phyloP scores from a whole-genome alignment of 768 basidiomycete genomes.

The Boletellus emodensis region DNA sequence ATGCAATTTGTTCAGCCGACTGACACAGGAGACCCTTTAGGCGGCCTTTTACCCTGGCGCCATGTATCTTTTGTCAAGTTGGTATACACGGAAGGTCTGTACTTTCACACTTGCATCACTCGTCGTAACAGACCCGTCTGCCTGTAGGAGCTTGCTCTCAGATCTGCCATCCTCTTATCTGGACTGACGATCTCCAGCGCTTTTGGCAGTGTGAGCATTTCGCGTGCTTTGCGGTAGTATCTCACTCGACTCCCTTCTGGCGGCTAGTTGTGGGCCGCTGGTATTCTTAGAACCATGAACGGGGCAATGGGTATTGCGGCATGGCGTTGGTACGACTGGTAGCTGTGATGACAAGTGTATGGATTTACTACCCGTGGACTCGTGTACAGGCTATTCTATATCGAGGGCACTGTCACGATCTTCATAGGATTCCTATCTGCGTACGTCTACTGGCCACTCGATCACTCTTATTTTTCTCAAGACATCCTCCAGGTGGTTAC shows the following conservation, averaged over 20 bases:
- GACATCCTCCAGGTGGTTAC: constrained; percentile 40
- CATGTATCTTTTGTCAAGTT: constrained; percentile 33
- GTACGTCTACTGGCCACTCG: constrained; percentile 26
- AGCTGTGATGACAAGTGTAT: background rate
- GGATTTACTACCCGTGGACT: background rate
- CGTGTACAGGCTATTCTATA: constrained; percentile 61
- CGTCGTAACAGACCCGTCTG: background rate
- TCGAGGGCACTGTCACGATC: constrained; percentile 66
- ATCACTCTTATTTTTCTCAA: background rate
- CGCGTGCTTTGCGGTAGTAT: background rate
- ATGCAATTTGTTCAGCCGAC: background rate
- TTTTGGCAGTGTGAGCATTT: constrained; percentile 52
- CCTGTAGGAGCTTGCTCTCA: constrained; percentile 58
- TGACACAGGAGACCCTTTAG: constrained; percentile 17
- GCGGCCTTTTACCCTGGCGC: constrained; percentile 64
- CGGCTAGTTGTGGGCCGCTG: constrained; percentile 63
- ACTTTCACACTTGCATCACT: background rate
- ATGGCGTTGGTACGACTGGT: constrained; percentile 57
- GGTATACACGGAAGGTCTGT: constrained; percentile 21
- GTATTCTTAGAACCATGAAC: constrained; percentile 66
- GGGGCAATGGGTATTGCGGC: constrained; percentile 60
- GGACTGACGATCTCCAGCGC: constrained; percentile 61
- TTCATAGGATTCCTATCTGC: constrained; percentile 51
- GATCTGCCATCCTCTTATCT: constrained; percentile 56
- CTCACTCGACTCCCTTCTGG: background rate